Percentiles rank a stretch among this genome's conserved stretches.
phyloP scores from a whole-genome alignment of 179 eudicot species.

The Vitellaria paradoxa region DNA sequence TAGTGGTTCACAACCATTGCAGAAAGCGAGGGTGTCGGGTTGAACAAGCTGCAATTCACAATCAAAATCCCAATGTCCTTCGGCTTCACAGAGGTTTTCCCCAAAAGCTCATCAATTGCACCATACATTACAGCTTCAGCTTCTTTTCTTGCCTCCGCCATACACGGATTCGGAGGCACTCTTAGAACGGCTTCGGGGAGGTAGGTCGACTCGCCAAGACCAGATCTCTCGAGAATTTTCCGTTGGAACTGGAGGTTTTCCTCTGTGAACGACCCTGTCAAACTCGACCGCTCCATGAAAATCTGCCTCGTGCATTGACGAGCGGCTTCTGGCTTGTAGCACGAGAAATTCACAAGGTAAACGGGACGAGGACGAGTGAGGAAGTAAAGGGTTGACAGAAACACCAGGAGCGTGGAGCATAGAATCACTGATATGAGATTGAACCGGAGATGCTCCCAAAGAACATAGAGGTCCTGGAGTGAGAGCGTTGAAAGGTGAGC shows the following conservation, averaged over 20 bases:
- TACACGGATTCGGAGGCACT: conserved; percentile 66
- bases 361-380: conserved; percentile 53
- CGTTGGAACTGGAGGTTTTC: conserved; percentile 52
- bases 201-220: conserved; percentile 68
- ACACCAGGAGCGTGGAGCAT: conserved; percentile 49
- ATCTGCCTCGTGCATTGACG: conserved; percentile 53
- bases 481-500: conserved; percentile 57
- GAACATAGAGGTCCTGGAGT: conserved; percentile 34
- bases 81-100: conserved; percentile 56
- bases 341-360: conserved; percentile 58
- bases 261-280: conserved; percentile 50
- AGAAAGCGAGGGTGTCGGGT: conserved; percentile 84
- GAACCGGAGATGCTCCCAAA: conserved; percentile 56
- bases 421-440: conserved; percentile 47
- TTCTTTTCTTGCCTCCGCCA: conserved; percentile 62
- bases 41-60: conserved; percentile 74
- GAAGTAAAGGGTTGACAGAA: conserved; percentile 46
- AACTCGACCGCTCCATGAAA: conserved; percentile 49
- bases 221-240: conserved; percentile 69
- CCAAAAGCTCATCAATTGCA: conserved; percentile 72
- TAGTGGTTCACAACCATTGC: conserved; percentile 76
- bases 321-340: conserved; percentile 52
- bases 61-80: conserved; percentile 77
- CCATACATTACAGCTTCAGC: conserved; percentile 71
- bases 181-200: conserved; percentile 64